phyloP scores from a whole-genome alignment of 768 basidiomycete genomes.

The Leccinum truebloodii region DNA sequence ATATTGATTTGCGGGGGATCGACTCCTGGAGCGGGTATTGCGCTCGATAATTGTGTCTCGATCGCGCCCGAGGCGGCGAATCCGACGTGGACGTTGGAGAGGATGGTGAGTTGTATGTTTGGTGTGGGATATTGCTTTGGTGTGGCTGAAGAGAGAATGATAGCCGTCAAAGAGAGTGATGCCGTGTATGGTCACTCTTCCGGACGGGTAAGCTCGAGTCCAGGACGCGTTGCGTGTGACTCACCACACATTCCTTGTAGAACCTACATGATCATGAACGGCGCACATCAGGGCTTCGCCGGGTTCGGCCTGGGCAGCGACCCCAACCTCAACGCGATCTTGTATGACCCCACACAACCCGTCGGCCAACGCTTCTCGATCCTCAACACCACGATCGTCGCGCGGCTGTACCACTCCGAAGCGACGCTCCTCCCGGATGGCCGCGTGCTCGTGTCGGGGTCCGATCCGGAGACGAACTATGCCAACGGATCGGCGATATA shows the following conservation, averaged over 20 bases:
- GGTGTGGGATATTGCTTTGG: slow-evolving; percentile 39
- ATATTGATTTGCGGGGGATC: slow-evolving; percentile 81
- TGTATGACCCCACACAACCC: slow-evolving; percentile 69
- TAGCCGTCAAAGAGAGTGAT: slow-evolving; percentile 76
- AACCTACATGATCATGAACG: slow-evolving; percentile 77
- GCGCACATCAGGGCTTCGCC: slow-evolving; percentile 66
- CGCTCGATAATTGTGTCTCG: slow-evolving; percentile 70
- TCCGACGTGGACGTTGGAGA: slow-evolving; percentile 69
- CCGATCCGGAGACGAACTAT: slow-evolving; percentile 60
- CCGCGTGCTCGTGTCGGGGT: slow-evolving; percentile 73
- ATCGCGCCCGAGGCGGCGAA: slow-evolving; percentile 65
- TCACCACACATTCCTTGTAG: slow-evolving; percentile 43
- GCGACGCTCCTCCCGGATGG: slow-evolving; percentile 75
- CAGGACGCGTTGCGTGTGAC: background rate
- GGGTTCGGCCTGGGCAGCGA: slow-evolving; percentile 71
- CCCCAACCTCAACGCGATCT: slow-evolving; percentile 64
- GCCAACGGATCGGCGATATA: slow-evolving; percentile 40
- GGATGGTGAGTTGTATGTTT: slow-evolving; percentile 58
- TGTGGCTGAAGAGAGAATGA: background rate
- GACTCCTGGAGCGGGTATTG: slow-evolving; percentile 44
- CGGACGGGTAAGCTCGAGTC: slow-evolving; percentile 33
- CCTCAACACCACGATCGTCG: slow-evolving; percentile 65
- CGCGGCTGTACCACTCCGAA: slow-evolving; percentile 79
- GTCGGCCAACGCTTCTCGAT: slow-evolving; percentile 64
- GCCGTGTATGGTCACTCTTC: slow-evolving; percentile 71